A percentile compares a stretch with the other conserved stretches of the same genome.
Conservation (phyloP, 345 rosid genomes). For the Acer yangbiense region DNA sequence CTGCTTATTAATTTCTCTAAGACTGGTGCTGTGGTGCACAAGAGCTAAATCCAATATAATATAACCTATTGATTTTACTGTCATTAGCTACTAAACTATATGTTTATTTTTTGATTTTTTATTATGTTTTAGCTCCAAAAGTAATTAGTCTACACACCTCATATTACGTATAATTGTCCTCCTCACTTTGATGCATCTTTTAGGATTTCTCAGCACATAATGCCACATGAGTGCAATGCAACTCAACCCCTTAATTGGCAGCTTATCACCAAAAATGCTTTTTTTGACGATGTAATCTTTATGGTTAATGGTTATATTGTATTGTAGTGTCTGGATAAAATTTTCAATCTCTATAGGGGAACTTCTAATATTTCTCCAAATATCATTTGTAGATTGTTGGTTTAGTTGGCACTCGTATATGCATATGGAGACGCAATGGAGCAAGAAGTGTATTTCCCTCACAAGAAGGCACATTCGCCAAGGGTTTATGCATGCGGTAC, state of each 20-base stretch:
- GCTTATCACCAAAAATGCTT: not conserved
- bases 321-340: not conserved
- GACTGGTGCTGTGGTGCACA: not conserved
- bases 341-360: not conserved
- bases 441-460: slow-evolving; percentile 75
- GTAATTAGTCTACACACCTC: not conserved
- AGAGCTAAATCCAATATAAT: not conserved
- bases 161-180: no score
- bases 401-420: slow-evolving; percentile 71
- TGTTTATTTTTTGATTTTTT: not conserved
- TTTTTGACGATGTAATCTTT: not conserved
- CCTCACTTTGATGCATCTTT: no score
- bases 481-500: slow-evolving; percentile 90
- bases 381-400: slow-evolving; percentile 72
- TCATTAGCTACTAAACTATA: not conserved
- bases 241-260: not conserved
- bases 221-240: not conserved
- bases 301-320: not conserved
- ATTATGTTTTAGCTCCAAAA: not conserved
- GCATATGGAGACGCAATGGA: slow-evolving; percentile 89
- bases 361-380: not conserved
- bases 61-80: not conserved
- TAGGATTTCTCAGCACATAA: no score
- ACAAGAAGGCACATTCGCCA: slow-evolving; percentile 63
- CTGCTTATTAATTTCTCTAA: not conserved